Percentiles rank a stretch among this genome's conserved stretches.
Conservation (phyloP, 176 grass and related monocot species). For the Eragrostis nindensis region DNA sequence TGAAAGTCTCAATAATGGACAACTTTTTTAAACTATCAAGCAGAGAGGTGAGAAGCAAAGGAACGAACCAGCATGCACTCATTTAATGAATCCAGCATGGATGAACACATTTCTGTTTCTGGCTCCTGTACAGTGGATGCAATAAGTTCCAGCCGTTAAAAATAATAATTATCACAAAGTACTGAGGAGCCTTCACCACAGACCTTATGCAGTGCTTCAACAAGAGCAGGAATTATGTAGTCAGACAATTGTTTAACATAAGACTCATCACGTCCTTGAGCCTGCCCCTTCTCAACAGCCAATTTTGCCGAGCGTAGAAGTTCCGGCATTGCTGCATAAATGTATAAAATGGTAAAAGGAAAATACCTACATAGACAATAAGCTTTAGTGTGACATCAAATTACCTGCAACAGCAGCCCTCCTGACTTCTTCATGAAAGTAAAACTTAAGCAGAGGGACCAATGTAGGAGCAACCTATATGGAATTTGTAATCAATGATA, state of each 20-base stretch:
- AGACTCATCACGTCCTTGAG: conserved; percentile 90
- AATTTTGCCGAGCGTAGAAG: conserved; percentile 87
- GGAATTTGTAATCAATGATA: conserved; percentile 30
- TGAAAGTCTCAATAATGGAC: background rate
- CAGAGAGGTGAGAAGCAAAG: background rate
- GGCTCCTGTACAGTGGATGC: conserved; percentile 67
- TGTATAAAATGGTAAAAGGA: conserved; percentile 29
- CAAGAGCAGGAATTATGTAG: conserved; percentile 95
- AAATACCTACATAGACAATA: background rate
- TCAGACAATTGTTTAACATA: conserved; percentile 95
- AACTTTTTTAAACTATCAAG: conserved; percentile 42
- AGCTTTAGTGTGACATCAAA: conserved; percentile 22
- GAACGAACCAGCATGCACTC: conserved; percentile 88
- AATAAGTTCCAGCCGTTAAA: conserved; percentile 30
- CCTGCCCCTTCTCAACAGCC: conserved; percentile 88
- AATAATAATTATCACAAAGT: conserved; percentile 1
- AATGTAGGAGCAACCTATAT: conserved; percentile 91
- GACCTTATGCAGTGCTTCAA: conserved; percentile 98
- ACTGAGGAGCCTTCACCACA: conserved; percentile 23
- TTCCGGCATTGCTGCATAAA: conserved; percentile 90
- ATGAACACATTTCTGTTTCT: conserved; percentile 92
- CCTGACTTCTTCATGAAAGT: conserved; percentile 99
- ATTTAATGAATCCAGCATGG: conserved; percentile 93
- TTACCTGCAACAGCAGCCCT: conserved; percentile 97
- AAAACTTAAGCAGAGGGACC: conserved; percentile 97